phyloP scores from a whole-genome alignment of 768 basidiomycete genomes.

The Cystoderma amianthinum region DNA sequence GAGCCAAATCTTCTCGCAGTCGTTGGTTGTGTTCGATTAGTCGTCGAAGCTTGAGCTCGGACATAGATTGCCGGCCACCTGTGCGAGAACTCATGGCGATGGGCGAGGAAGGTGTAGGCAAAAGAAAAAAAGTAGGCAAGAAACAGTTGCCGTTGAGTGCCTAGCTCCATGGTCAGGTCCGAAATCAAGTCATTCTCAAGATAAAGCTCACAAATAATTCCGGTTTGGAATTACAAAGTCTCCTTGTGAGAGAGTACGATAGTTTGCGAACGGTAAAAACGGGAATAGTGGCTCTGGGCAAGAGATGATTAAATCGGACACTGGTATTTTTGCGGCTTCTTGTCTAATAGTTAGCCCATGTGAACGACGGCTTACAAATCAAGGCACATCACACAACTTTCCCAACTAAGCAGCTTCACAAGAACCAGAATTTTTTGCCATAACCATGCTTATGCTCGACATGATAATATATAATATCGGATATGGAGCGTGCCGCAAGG shows the following conservation, averaged over 20 bases:
- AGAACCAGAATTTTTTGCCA: too few relatives aligned
- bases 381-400: conserved; percentile 4
- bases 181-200: neutral
- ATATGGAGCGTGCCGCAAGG: neutral
- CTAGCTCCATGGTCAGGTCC: neutral
- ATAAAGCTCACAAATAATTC: neutral
- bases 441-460: too few relatives aligned
- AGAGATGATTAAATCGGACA: conserved; percentile 15
- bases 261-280: neutral
- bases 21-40: conserved; percentile 93
- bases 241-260: neutral
- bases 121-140: too few relatives aligned
- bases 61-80: conserved; percentile 83
- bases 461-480: neutral
- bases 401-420: too few relatives aligned
- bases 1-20: conserved; percentile 81
- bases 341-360: conserved; percentile 8
- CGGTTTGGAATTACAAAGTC: neutral
- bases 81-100: conserved; percentile 50
- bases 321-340: conserved; percentile 17
- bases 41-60: conserved; percentile 92
- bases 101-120: conserved; percentile 8
- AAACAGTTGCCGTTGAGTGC: too few relatives aligned
- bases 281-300: conserved; percentile 4
- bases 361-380: conserved; percentile 5